Evolutionary conservation across 1,284 basidiomycete genomes (phyloP).

Genomic region (Cerrena zonata): DNA sequence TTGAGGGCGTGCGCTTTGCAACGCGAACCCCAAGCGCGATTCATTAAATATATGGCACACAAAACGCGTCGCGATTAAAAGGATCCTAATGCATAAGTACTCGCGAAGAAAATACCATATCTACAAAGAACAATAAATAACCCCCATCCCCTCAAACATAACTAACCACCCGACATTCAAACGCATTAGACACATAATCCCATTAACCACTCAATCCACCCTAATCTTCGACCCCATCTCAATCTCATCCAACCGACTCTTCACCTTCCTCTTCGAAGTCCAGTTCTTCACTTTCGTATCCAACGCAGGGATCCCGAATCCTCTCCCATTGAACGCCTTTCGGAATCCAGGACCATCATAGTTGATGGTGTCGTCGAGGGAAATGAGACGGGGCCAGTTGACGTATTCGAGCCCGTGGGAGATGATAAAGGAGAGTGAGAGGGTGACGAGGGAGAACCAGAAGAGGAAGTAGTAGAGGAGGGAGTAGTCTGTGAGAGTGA

Average conservation of each 20-base stretch:
- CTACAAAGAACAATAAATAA: too few relatives aligned
- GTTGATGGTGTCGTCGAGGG: slow-evolving; percentile 78
- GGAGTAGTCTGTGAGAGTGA: slow-evolving; percentile 56
- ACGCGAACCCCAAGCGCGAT: too few relatives aligned
- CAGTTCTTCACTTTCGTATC: slow-evolving; percentile 28
- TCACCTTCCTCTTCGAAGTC: slow-evolving; percentile 33
- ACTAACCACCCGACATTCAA: too few relatives aligned
- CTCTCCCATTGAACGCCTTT: slow-evolving; percentile 73
- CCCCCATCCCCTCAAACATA: too few relatives aligned
- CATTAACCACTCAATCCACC: slow-evolving; percentile 57
- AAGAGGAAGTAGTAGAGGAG: slow-evolving; percentile 74
- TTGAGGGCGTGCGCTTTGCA: too few relatives aligned
- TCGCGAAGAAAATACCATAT: too few relatives aligned
- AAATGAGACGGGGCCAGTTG: slow-evolving; percentile 87
- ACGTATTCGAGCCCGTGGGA: slow-evolving; percentile 84
- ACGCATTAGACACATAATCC: too few relatives aligned
- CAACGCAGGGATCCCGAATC: slow-evolving; percentile 40
- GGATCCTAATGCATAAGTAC: too few relatives aligned
- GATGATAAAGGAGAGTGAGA: slow-evolving; percentile 67
- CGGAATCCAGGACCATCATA: slow-evolving; percentile 86
- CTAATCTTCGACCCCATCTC: slow-evolving; percentile 65
- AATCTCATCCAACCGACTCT: slow-evolving; percentile 45
- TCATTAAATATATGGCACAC: too few relatives aligned
- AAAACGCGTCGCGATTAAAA: too few relatives aligned
- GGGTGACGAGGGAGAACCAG: slow-evolving; percentile 63